Percentiles rank a stretch among this genome's conserved stretches.
Conservation (phyloP, 2,329 filamentous ascomycete species). For the Thermomyces lanuginosus region DNA sequence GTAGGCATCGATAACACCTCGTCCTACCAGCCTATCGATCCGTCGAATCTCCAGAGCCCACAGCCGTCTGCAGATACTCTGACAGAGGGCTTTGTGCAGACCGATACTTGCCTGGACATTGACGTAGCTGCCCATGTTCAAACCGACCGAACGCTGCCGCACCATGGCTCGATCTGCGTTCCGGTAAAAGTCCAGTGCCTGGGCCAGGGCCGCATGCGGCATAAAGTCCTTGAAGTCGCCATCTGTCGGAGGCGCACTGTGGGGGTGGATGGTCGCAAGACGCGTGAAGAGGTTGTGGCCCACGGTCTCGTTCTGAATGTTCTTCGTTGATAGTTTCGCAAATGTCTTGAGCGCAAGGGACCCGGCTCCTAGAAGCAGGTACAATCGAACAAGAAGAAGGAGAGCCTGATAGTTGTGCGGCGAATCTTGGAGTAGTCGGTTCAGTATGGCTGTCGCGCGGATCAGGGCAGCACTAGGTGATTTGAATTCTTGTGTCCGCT, state of each 20-base stretch:
- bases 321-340: conserved; percentile 31
- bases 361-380: conserved; percentile 28
- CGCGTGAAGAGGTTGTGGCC: conserved; percentile 33
- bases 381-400: conserved; percentile 29
- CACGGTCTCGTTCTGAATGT: conserved; percentile 33
- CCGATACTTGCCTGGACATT: conserved; percentile 29
- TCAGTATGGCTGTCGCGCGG: conserved; percentile 23
- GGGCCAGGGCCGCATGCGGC: conserved; percentile 24
- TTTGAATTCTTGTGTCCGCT: conserved; percentile 8
- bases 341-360: conserved; percentile 32
- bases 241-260: conserved; percentile 24
- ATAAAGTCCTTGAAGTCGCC: conserved; percentile 27
- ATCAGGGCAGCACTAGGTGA: conserved; percentile 18
- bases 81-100: conserved; percentile 21
- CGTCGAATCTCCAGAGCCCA: conserved; percentile 28
- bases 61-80: conserved; percentile 27
- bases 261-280: conserved; percentile 31
- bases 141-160: conserved; percentile 20
- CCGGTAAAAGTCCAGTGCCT: conserved; percentile 27
- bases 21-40: conserved; percentile 24
- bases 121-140: conserved; percentile 28
- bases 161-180: conserved; percentile 22
- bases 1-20: conserved; percentile 19
- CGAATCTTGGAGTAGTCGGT: conserved; percentile 25
- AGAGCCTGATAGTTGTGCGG: conserved; percentile 32